Evolutionary conservation across 352 stramenopile species (phyloP).

Genomic region (Thraustochytrium sp.): DNA sequence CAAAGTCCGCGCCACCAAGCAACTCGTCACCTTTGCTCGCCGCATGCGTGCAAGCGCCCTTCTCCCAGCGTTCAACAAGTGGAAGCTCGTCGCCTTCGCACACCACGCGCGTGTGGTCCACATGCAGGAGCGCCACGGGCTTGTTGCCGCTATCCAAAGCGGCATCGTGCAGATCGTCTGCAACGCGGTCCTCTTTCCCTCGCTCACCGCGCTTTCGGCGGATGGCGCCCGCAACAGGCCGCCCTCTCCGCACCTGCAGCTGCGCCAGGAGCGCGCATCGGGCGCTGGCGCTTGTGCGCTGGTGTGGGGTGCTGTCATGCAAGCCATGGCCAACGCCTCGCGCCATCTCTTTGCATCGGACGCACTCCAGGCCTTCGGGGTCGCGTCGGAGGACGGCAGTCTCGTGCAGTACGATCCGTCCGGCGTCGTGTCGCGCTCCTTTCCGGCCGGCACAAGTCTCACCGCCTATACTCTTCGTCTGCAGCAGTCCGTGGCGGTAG

Average conservation of each 20-base stretch:
- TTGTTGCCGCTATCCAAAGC: neutral
- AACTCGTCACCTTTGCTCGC: neutral
- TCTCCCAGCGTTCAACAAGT: neutral
- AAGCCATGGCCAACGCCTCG: neutral
- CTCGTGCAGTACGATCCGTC: neutral
- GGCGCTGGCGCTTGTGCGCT: neutral
- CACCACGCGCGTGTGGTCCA: neutral
- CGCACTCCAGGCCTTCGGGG: neutral
- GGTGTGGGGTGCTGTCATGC: neutral
- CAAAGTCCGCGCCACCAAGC: neutral
- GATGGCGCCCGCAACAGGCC: too few relatives aligned
- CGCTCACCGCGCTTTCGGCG: neutral
- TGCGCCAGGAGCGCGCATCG: too few relatives aligned
- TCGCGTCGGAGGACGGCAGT: neutral
- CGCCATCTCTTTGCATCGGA: neutral
- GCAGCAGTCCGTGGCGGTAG: neutral
- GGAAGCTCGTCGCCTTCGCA: neutral
- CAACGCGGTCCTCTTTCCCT: constrained; percentile 11
- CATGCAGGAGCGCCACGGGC: neutral
- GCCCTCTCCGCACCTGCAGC: too few relatives aligned
- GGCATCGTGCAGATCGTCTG: constrained; percentile 1
- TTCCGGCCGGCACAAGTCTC: neutral
- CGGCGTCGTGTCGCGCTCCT: neutral
- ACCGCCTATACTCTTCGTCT: neutral
- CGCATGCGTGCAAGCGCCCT: neutral